Percentiles rank a stretch among this genome's conserved stretches.
Conservation (phyloP, 768 basidiomycete species). For the Mycena galericulata region DNA sequence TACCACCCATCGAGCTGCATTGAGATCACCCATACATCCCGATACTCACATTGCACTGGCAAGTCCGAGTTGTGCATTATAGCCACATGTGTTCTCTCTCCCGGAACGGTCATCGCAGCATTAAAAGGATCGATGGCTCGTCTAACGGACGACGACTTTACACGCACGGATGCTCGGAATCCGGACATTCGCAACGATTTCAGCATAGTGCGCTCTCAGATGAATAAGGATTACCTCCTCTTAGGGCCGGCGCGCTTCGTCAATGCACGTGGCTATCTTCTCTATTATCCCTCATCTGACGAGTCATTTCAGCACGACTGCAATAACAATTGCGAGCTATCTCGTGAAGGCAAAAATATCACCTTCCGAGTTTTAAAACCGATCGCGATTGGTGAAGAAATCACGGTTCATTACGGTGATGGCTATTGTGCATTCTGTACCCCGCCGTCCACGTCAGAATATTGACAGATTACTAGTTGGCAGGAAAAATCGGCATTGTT, state of each 20-base stretch:
- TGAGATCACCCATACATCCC: slow-evolving; percentile 90
- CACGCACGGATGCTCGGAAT: slow-evolving; percentile 82
- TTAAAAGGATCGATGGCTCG: slow-evolving; percentile 93
- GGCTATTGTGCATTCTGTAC: slow-evolving; percentile 77
- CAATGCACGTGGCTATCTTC: slow-evolving; percentile 75
- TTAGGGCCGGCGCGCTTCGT: slow-evolving; percentile 93
- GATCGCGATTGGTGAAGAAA: slow-evolving; percentile 86
- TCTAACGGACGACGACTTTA: slow-evolving; percentile 86
- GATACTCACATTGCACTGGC: slow-evolving; percentile 88
- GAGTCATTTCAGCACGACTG: slow-evolving; percentile 81
- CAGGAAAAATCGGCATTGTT: slow-evolving; percentile 70
- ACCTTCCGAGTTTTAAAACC: slow-evolving; percentile 87
- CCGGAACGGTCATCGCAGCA: slow-evolving; percentile 82
- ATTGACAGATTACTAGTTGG: slow-evolving; percentile 48
- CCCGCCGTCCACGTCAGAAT: slow-evolving; percentile 33
- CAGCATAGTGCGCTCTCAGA: slow-evolving; percentile 91
- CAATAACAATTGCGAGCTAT: slow-evolving; percentile 89
- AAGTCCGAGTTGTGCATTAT: slow-evolving; percentile 91
- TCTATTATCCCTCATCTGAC: slow-evolving; percentile 31
- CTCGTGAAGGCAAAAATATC: slow-evolving; percentile 90
- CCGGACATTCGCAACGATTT: slow-evolving; percentile 87
- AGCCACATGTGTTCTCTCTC: slow-evolving; percentile 76
- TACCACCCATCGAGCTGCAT: slow-evolving; percentile 87
- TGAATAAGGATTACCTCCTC: slow-evolving; percentile 93
- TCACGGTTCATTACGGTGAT: slow-evolving; percentile 91